Evolutionary conservation across 305 asterid genomes (phyloP).

Genomic region (Plantago coronopus): DNA sequence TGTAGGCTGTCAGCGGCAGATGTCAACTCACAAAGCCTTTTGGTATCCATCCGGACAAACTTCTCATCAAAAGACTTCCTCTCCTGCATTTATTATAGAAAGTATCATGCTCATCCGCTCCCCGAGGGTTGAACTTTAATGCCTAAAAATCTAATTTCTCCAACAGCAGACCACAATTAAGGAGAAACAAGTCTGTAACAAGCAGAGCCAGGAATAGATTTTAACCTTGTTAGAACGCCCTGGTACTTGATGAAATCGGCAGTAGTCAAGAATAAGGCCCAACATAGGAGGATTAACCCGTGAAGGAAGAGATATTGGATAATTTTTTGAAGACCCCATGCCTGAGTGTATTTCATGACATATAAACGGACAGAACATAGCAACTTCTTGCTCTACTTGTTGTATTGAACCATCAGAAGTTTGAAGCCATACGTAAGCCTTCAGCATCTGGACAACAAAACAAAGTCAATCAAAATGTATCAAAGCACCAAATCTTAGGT

Average conservation of each 20-base stretch:
- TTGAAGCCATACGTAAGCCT: constrained; percentile 67
- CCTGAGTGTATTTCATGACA: constrained; percentile 74
- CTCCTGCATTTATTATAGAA: constrained; percentile 50
- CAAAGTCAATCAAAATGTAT: constrained; percentile 16
- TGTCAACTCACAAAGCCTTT: constrained; percentile 81
- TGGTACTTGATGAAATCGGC: constrained; percentile 85
- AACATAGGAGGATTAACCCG: constrained; percentile 74
- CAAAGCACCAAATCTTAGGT: neutral
- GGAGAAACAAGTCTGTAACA: constrained; percentile 11
- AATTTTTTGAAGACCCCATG: constrained; percentile 74
- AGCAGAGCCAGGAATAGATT: neutral
- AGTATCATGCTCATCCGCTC: constrained; percentile 10
- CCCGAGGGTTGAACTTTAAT: constrained; percentile 11
- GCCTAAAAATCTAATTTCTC: neutral
- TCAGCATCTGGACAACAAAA: constrained; percentile 36
- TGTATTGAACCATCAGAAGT: constrained; percentile 79
- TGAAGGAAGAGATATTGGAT: constrained; percentile 83
- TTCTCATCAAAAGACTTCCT: constrained; percentile 88
- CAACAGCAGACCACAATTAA: constrained; percentile 5
- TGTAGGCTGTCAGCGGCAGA: constrained; percentile 96
- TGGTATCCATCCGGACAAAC: constrained; percentile 75
- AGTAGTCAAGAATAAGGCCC: constrained; percentile 85
- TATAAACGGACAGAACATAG: constrained; percentile 78
- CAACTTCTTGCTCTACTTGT: constrained; percentile 87
- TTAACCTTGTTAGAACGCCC: constrained; percentile 91